Evolutionary conservation across 2,329 filamentous ascomycete genomes (phyloP).

Genomic region (Hirsutella thompsonii): DNA sequence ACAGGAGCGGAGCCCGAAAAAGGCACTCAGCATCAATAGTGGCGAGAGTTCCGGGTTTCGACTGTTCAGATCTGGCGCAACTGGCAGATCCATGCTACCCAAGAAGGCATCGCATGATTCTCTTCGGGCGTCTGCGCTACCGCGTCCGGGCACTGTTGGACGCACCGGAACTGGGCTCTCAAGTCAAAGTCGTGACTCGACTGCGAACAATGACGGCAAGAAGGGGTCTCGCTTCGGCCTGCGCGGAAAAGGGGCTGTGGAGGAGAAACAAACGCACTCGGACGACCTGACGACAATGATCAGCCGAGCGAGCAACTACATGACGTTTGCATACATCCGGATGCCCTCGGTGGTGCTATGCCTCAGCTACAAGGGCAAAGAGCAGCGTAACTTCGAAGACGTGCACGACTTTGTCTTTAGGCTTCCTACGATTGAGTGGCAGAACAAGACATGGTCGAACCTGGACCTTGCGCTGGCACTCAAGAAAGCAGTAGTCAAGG

Average conservation of each 20-base stretch:
- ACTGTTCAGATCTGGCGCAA: conserved; percentile 32
- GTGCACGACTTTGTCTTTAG: conserved; percentile 97
- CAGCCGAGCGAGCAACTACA: conserved; percentile 85
- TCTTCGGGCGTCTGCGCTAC: conserved; percentile 26
- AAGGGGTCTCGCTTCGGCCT: conserved; percentile 43
- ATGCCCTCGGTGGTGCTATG: conserved; percentile 92
- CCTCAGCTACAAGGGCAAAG: conserved; percentile 91
- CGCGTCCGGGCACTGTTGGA: conserved; percentile 27
- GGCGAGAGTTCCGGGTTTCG: conserved; percentile 37
- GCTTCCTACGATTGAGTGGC: conserved; percentile 85
- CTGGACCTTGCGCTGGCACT: conserved; percentile 83
- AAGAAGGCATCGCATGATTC: conserved; percentile 48
- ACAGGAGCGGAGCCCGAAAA: conserved; percentile 24
- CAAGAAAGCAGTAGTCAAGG: conserved; percentile 89
- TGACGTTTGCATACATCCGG: conserved; percentile 92
- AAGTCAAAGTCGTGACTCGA: conserved; percentile 24
- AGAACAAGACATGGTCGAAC: conserved; percentile 99
- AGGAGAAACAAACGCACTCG: conserved; percentile 28
- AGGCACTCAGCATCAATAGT: conserved; percentile 33
- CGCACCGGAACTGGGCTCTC: conserved; percentile 33
- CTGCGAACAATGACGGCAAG: conserved; percentile 23
- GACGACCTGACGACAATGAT: conserved; percentile 98
- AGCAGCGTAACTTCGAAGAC: conserved; percentile 90
- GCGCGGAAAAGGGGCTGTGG: conserved; percentile 30
- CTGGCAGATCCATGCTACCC: conserved; percentile 25